A percentile compares a stretch with the other conserved stretches of the same genome.
Evolutionary conservation across 202 grass and related monocot genomes (phyloP).

Genomic region (Setaria viridis): DNA sequence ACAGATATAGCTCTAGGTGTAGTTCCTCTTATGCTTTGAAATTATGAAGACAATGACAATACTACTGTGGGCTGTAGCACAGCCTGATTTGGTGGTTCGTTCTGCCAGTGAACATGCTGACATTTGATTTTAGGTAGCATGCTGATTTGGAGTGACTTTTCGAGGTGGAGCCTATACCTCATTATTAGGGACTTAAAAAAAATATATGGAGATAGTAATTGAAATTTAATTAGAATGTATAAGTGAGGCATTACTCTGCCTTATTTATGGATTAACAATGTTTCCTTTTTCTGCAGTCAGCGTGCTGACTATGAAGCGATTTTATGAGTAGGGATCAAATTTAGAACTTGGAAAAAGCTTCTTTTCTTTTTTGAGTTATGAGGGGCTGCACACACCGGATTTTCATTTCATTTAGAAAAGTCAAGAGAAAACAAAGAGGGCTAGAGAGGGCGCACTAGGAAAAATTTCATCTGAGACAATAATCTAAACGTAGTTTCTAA

Average conservation of each 20-base stretch:
- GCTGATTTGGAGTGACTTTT: conserved; percentile 8
- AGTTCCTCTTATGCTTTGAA: not conserved
- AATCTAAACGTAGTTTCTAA: not conserved
- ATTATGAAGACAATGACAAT: conserved; percentile 1
- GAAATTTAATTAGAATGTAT: not conserved
- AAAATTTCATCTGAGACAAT: not conserved
- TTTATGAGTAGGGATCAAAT: not conserved
- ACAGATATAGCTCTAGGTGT: conserved; percentile 1
- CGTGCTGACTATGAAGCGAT: conserved; percentile 6
- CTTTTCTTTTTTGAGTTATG: not conserved
- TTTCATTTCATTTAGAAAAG: not conserved
- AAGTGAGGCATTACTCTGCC: not conserved
- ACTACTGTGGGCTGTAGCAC: not conserved
- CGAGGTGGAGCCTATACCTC: not conserved
- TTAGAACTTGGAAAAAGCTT: not conserved
- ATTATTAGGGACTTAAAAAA: not conserved
- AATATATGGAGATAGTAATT: not conserved
- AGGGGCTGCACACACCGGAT: not conserved
- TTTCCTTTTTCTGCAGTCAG: not conserved
- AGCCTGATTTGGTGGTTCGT: conserved; percentile 1
- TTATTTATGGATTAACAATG: not conserved
- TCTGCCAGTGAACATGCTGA: conserved; percentile 13
- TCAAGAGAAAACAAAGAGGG: not conserved
- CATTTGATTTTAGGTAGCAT: conserved; percentile 10
- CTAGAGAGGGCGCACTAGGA: not conserved